Evolutionary conservation across 169 alveolate genomes (phyloP), one percentile per base, ranked within the genome.

Genomic region (Amoebophrya sp.): DNA sequence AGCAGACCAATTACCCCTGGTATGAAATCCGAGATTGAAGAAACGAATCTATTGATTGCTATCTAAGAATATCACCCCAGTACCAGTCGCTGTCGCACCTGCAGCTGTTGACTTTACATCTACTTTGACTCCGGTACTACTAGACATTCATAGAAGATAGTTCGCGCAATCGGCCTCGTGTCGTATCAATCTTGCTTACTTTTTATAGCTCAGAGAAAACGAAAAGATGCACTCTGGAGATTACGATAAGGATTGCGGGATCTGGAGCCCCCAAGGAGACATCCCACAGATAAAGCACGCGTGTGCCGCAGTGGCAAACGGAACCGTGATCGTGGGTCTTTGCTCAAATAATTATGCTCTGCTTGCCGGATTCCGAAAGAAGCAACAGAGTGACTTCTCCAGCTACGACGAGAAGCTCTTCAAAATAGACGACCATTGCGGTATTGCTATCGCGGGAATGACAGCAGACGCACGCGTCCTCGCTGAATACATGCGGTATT

Each of bases 391-490:
- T 78, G 98, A 98, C 94, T 95, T 98, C 40, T 98, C 99, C 0
- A 96, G 96, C 76, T 97, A 96, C 93, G 99, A 98, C 92, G 99
- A 98, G 94, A 99, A 99, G 93, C 94, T 98, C 77, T 98, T 97
- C 95, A 96, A 97, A 92, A 96, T 98, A 55, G 99, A 98, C 93
- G 98, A 98, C 93, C 98, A 99, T 92, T 96, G 98, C 90, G 99
- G 99, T 39, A 98, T 98, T 41, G 99, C 99, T 6, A 97, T 98
- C 96, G 98, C 99, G 36, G 99, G 99, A 39, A 95, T 99, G 41
- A 98, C 99, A 39, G 99, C 99, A n/a, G 99, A 99, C 94, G 99
- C 99, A 3, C 95, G 98, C 94, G 96, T 95, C 89, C 95, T 96
- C 65, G 94, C 95, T 55, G 92, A 93, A 89, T 95, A 92, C 89